phyloP scores from a whole-genome alignment of 2,329 filamentous ascomycete genomes.

The Botryotinia convoluta region DNA sequence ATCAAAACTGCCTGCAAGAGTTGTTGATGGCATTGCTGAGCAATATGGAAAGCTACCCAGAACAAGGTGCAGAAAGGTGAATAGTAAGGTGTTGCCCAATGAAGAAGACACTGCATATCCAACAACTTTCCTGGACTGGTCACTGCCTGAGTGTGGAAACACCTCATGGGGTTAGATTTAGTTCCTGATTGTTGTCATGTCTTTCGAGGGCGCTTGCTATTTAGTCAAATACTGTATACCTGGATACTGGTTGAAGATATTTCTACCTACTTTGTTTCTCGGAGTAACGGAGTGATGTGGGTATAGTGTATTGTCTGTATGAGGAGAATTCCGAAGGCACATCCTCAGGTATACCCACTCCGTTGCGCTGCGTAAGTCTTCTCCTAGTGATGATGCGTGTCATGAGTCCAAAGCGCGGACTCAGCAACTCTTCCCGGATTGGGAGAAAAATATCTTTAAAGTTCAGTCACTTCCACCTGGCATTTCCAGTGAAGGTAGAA shows the following conservation, averaged over 20 bases:
- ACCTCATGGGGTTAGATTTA: constrained; percentile 9
- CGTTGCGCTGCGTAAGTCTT: constrained; percentile 15
- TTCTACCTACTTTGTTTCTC: constrained; percentile 8
- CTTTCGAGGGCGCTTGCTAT: neutral
- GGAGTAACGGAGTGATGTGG: constrained; percentile 8
- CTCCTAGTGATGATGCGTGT: constrained; percentile 4
- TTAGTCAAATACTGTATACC: neutral
- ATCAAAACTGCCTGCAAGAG: constrained; percentile 2
- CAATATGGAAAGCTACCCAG: constrained; percentile 16
- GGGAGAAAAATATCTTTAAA: constrained; percentile 2
- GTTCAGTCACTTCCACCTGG: constrained; percentile 12
- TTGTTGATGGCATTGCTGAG: constrained; percentile 7
- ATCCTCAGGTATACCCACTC: constrained; percentile 10
- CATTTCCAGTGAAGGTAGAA: neutral
- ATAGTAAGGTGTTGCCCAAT: neutral
- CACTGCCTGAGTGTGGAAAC: constrained; percentile 6
- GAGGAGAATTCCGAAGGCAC: constrained; percentile 17
- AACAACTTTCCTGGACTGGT: neutral
- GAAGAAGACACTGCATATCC: neutral
- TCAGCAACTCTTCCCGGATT: constrained; percentile 8
- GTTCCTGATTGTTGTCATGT: neutral
- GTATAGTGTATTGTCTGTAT: constrained; percentile 17
- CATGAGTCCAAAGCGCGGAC: constrained; percentile 4
- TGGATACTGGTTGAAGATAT: constrained; percentile 4
- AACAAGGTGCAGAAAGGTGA: neutral